Conservation (phyloP, 179 eudicot species). For the Silene coronaria region DNA sequence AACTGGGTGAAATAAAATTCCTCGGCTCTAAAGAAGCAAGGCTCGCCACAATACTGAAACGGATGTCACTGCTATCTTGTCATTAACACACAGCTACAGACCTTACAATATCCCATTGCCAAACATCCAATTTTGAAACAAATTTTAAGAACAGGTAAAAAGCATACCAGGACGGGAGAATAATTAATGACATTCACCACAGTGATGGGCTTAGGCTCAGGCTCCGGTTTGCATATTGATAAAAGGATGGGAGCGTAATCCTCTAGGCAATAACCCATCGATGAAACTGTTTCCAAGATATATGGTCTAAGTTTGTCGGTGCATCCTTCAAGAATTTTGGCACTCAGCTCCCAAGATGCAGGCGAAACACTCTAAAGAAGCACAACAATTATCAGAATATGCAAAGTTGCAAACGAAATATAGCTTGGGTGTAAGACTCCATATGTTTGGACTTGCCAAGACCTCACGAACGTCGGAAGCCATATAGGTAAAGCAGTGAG, state of each 20-base stretch:
- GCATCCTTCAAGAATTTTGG: slow-evolving; percentile 47
- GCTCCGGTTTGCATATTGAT: slow-evolving; percentile 39
- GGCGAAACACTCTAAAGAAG: slow-evolving; percentile 44
- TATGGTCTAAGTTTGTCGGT: slow-evolving; percentile 45
- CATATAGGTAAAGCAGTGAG: not conserved
- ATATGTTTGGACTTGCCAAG: slow-evolving; percentile 5
- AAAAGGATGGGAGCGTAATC: slow-evolving; percentile 58
- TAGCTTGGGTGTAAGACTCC: not conserved
- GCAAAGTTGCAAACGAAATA: not conserved
- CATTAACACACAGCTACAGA: not conserved
- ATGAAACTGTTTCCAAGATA: slow-evolving; percentile 37
- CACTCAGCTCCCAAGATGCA: slow-evolving; percentile 51
- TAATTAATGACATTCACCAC: slow-evolving; percentile 28
- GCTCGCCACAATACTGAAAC: not conserved
- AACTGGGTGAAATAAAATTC: not conserved
- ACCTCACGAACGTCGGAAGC: not conserved
- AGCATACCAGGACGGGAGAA: slow-evolving; percentile 30
- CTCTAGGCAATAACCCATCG: slow-evolving; percentile 31
- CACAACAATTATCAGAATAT: not conserved
- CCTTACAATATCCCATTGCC: not conserved
- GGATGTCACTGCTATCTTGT: not conserved
- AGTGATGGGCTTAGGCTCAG: slow-evolving; percentile 29
- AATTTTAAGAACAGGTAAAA: slow-evolving; percentile 1
- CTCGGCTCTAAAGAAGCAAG: not conserved
- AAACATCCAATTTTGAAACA: not conserved